Evolutionary conservation across 1,284 basidiomycete genomes (phyloP).

Genomic region (Ceratobasidium sp.): DNA sequence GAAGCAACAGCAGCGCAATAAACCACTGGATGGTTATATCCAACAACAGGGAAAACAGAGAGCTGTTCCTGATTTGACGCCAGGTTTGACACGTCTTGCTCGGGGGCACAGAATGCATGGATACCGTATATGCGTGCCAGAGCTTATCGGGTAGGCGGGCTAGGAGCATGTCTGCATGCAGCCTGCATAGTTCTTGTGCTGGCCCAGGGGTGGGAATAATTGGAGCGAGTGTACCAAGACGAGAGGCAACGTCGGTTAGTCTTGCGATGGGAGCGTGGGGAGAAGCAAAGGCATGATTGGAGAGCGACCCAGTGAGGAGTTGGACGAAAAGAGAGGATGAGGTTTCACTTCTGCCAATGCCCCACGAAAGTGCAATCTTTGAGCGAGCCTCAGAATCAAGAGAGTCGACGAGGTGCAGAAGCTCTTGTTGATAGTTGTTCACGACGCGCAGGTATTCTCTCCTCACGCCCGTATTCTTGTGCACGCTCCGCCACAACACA

Average conservation of each 20-base stretch:
- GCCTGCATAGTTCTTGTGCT: not conserved
- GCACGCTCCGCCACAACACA: not conserved
- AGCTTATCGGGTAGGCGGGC: slow-evolving; percentile 35
- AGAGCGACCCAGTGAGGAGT: slow-evolving; percentile 21
- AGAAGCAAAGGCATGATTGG: slow-evolving; percentile 24
- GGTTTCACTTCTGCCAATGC: not conserved
- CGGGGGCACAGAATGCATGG: not conserved
- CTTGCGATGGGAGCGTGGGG: slow-evolving; percentile 10
- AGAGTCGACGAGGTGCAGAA: not conserved
- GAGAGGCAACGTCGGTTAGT: slow-evolving; percentile 24
- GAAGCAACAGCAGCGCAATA: slow-evolving; percentile 14
- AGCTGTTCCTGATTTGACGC: not conserved
- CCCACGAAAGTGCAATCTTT: slow-evolving; percentile 13
- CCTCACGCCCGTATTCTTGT: not conserved
- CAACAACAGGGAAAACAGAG: slow-evolving; percentile 15
- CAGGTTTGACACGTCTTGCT: not conserved
- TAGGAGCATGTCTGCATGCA: not conserved
- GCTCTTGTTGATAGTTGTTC: slow-evolving; percentile 18
- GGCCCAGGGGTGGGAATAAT: slow-evolving; percentile 7
- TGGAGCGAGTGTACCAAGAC: slow-evolving; percentile 6
- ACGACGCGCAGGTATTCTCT: slow-evolving; percentile 13
- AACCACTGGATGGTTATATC: slow-evolving; percentile 25
- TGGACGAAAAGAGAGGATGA: not conserved
- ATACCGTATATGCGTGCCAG: slow-evolving; percentile 30
- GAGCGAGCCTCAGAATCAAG: slow-evolving; percentile 18